Evolutionary conservation across 805 yeast species (phyloP), one percentile per base, ranked within the genome.

Genomic region (Brettanomyces anomalus): DNA sequence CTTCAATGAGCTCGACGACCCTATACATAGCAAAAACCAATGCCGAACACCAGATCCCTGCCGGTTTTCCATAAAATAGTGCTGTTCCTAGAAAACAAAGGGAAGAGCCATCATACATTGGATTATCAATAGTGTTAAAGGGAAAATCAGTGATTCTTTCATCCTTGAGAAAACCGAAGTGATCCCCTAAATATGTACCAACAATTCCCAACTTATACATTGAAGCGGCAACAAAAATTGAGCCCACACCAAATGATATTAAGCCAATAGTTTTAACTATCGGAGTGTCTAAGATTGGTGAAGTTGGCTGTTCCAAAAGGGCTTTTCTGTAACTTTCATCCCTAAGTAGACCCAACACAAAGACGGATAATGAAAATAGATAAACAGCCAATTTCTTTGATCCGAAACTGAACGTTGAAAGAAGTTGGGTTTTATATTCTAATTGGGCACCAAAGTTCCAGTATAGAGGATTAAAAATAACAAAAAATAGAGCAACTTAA

Each of bases 121-220:
- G 98, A 64, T 93, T 90, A 56, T 87, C 81, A 49, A 81, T 74
- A 44, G 89, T 77, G 55, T 81, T 89, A 74, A 93, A 93, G 14
- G 98, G 98, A 74, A 93, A 93, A 1, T 84, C 79, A 15, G 90
- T 82, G 46, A 93, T 96, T 57, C 95, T 76, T 49, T 85, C 76
- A 48, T 81, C 79, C 93, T 90, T 93, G 54, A 93, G 73, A 55
- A 93, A 89, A 2, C 97, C 97, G 64, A 93, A 93, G 66, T 93
- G 94, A 63, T 93, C 98, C 36, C 98, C 98, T 47, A 93, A 67
- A 57, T 93, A 93, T 10, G 98, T 93, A 19, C 98, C 98, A 13
- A 96, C 90, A 47, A 93, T 77, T 19, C 98, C 98, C 50, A 93
- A 71, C 13, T 83, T 82, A 67, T 78, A 90, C 97, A 93, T 90